Evolutionary conservation across 768 basidiomycete genomes (phyloP).

Genomic region (Boletellus emodensis): DNA sequence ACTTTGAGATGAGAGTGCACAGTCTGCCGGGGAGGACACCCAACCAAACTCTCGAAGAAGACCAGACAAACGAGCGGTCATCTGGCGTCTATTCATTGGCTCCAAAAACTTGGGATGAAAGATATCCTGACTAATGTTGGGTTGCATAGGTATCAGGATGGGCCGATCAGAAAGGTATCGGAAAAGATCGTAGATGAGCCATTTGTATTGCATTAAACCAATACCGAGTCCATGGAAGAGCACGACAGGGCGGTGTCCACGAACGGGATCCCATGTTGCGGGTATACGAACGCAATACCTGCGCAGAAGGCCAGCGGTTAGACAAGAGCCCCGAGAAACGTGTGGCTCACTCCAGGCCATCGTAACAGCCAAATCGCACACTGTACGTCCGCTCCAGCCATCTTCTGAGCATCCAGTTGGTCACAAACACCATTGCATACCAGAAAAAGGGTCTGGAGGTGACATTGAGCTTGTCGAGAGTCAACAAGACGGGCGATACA

Average conservation of each 20-base stretch:
- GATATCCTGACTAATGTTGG: slow-evolving; percentile 81
- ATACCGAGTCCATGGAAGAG: slow-evolving; percentile 89
- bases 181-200: slow-evolving; percentile 58
- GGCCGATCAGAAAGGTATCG: slow-evolving; percentile 60
- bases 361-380: slow-evolving; percentile 44
- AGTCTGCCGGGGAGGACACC: slow-evolving; percentile 36
- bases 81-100: slow-evolving; percentile 64
- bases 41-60: slow-evolving; percentile 64
- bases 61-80: slow-evolving; percentile 50
- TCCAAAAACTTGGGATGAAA: slow-evolving; percentile 71
- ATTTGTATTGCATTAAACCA: slow-evolving; percentile 67
- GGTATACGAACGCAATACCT: slow-evolving; percentile 80
- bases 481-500: slow-evolving; percentile 59
- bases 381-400: slow-evolving; percentile 42
- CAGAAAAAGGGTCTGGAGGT: slow-evolving; percentile 62
- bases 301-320: background rate
- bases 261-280: slow-evolving; percentile 53
- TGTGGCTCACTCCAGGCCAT: slow-evolving; percentile 64
- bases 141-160: slow-evolving; percentile 73
- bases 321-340: background rate
- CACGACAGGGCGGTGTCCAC: slow-evolving; percentile 65
- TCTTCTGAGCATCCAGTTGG: slow-evolving; percentile 47
- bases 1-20: slow-evolving; percentile 4
- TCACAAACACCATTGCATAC: slow-evolving; percentile 49
- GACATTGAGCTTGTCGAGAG: slow-evolving; percentile 73